These are phyloP conservation scores for Chalciporus chontae DNA, from an alignment of 768 basidiomycete species.

Conservation along the genomic window DNA sequence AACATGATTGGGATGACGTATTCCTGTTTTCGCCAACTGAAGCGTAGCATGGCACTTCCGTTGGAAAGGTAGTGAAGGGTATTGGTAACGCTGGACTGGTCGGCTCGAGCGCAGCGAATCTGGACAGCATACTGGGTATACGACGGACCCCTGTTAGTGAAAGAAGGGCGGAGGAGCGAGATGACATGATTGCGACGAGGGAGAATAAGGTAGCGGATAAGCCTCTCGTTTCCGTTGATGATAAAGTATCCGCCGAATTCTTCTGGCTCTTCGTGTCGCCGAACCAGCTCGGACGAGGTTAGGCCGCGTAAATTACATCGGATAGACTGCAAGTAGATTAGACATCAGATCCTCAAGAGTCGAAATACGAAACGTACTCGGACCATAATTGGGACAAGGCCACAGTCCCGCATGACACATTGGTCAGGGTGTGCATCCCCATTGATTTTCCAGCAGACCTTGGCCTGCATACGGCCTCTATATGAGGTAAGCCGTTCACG, in stretches of 20 bases:
- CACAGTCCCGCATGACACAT: conserved; percentile 77
- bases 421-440: conserved; percentile 62
- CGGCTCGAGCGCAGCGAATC: conserved; percentile 90
- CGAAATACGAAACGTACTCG: conserved; percentile 53
- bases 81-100: conserved; percentile 92
- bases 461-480: conserved; percentile 83
- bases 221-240: conserved; percentile 97
- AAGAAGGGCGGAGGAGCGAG: conserved; percentile 86
- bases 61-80: conserved; percentile 97
- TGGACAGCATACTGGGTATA: conserved; percentile 94
- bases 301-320: conserved; percentile 88
- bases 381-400: conserved; percentile 94
- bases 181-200: conserved; percentile 95
- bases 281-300: conserved; percentile 82
- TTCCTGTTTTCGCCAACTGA: conserved; percentile 97
- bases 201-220: conserved; percentile 95
- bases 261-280: conserved; percentile 92
- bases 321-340: conserved; percentile 56
- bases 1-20: conserved; percentile 98
- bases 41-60: conserved; percentile 94
- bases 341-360: not conserved
- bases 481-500: conserved; percentile 93
- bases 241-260: conserved; percentile 99
- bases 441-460: conserved; percentile 79
- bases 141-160: conserved; percentile 87